A percentile compares a stretch with the other conserved stretches of the same genome.
phyloP scores from a whole-genome alignment of 176 grass and related monocot species.

The Aegilops bicornis region DNA sequence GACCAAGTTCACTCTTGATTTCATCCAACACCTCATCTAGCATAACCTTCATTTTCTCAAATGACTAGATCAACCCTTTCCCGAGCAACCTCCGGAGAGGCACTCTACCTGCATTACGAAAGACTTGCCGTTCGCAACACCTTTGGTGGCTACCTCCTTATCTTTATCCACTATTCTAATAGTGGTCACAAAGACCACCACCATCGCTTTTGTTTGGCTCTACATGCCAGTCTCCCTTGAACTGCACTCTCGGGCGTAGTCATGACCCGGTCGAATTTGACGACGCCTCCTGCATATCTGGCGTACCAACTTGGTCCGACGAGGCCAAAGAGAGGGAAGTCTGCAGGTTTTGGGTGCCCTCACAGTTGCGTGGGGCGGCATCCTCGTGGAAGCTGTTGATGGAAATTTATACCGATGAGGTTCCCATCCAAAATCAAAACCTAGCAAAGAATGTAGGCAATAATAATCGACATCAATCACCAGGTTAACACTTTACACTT shows the following conservation, averaged over 20 bases:
- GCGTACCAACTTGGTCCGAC: constrained; percentile 52
- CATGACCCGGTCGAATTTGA: constrained; percentile 70
- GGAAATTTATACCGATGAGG: constrained; percentile 61
- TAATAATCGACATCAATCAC: neutral
- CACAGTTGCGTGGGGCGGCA: constrained; percentile 56
- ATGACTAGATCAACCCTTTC: constrained; percentile 51
- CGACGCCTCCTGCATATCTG: constrained; percentile 55
- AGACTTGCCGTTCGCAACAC: constrained; percentile 19
- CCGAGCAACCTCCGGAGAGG: constrained; percentile 67
- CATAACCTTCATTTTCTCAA: constrained; percentile 66
- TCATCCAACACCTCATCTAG: constrained; percentile 63
- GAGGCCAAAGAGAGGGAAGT: constrained; percentile 73
- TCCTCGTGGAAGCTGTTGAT: constrained; percentile 46
- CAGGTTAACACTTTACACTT: neutral
- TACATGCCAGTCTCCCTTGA: constrained; percentile 59
- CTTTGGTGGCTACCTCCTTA: constrained; percentile 49
- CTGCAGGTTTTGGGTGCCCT: constrained; percentile 27
- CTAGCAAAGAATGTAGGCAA: constrained; percentile 11
- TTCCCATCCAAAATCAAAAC: constrained; percentile 52
- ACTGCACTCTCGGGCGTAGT: constrained; percentile 73
- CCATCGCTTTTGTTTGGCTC: constrained; percentile 46
- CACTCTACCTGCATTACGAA: constrained; percentile 33
- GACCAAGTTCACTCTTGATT: constrained; percentile 54
- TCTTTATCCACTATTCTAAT: constrained; percentile 51
- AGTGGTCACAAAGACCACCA: neutral